Conservation (phyloP, 768 basidiomycete species). For the Solioccasus polychromus region DNA sequence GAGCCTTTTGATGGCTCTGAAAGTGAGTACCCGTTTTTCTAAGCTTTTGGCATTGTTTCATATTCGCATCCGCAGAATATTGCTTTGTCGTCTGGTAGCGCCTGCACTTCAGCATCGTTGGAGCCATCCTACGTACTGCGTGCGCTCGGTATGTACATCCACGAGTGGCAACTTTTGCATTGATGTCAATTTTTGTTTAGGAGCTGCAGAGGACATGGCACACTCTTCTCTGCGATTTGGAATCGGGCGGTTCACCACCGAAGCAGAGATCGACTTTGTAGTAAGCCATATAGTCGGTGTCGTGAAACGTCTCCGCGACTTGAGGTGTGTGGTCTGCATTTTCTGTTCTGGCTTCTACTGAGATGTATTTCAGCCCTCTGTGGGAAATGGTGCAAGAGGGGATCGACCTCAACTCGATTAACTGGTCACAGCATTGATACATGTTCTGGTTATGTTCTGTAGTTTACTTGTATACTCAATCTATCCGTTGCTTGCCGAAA, state of each 20-base stretch:
- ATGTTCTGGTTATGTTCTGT: neutral
- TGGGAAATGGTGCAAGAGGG: conserved; percentile 99
- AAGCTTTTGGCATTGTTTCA: conserved; percentile 2
- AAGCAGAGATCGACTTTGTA: conserved; percentile 95
- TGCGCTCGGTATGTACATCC: conserved; percentile 65
- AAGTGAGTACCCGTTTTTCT: conserved; percentile 61
- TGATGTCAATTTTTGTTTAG: conserved; percentile 32
- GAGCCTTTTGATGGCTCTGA: conserved; percentile 95
- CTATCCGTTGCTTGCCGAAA: too few relatives aligned
- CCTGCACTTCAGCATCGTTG: conserved; percentile 96
- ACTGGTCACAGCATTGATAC: conserved; percentile 75
- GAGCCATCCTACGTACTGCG: conserved; percentile 98
- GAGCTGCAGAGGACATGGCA: conserved; percentile 98
- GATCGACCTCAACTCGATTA: conserved; percentile 91
- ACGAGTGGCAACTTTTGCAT: neutral
- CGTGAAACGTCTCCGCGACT: conserved; percentile 87
- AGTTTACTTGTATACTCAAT: too few relatives aligned
- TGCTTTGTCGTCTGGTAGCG: conserved; percentile 95
- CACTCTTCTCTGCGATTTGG: conserved; percentile 98
- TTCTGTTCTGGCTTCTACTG: conserved; percentile 6
- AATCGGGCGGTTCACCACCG: conserved; percentile 96
- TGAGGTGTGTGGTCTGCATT: conserved; percentile 58
- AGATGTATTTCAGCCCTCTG: conserved; percentile 58
- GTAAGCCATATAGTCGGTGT: conserved; percentile 81
- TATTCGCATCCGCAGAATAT: conserved; percentile 36